A percentile compares a stretch with the other conserved stretches of the same genome.
Evolutionary conservation across 2,329 filamentous ascomycete species (phyloP).

Genomic region (Ceratocystis alfenasii): DNA sequence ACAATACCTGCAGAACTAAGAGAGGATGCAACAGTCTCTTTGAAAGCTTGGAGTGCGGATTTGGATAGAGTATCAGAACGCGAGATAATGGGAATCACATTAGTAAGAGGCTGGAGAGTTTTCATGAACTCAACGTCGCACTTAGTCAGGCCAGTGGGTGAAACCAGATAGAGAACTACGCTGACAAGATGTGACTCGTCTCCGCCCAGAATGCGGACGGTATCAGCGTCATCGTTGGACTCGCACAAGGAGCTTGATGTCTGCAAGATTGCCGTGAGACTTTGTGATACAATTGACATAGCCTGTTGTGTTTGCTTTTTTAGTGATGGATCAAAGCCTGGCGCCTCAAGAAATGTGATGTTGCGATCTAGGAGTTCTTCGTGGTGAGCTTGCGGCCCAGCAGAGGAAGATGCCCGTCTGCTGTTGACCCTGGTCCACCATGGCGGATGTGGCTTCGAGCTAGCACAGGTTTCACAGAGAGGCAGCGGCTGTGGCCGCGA

Average conservation of each 20-base stretch:
- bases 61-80: constrained; percentile 58
- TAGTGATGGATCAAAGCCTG: constrained; percentile 31
- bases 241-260: neutral
- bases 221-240: constrained; percentile 38
- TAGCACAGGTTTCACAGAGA: constrained; percentile 56
- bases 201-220: constrained; percentile 66
- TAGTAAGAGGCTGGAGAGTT: constrained; percentile 60
- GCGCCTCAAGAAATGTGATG: constrained; percentile 83
- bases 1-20: constrained; percentile 47
- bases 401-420: constrained; percentile 40
- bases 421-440: constrained; percentile 75
- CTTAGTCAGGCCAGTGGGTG: constrained; percentile 49
- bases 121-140: constrained; percentile 59
- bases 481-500: neutral
- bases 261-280: neutral
- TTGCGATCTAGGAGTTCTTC: constrained; percentile 81
- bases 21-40: constrained; percentile 45
- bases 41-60: constrained; percentile 46
- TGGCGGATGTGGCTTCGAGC: constrained; percentile 69
- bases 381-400: constrained; percentile 33
- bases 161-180: constrained; percentile 69
- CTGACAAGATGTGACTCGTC: constrained; percentile 77
- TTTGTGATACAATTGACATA: constrained; percentile 2
- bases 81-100: constrained; percentile 71
- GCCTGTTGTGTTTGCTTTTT: constrained; percentile 25